Percentiles rank a stretch among this genome's conserved stretches.
These are phyloP conservation scores for Ceratocystiopsis minuta DNA, from an alignment of 2,329 filamentous ascomycete species.

Conservation along the genomic window DNA sequence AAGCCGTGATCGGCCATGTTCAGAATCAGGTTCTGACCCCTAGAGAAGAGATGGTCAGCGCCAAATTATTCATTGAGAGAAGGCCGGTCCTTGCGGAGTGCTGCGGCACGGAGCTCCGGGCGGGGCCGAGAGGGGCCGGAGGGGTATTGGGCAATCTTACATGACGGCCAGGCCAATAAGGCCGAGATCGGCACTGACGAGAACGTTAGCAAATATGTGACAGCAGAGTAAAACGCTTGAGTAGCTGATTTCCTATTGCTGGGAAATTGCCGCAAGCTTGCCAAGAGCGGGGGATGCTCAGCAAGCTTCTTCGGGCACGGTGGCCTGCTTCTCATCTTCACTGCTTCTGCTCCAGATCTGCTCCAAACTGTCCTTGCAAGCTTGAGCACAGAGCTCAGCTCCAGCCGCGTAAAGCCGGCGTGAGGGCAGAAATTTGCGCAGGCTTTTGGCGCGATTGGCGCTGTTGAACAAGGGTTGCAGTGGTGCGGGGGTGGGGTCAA, in stretches of 20 bases:
- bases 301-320: no score
- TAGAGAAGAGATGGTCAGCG: slow-evolving; percentile 11
- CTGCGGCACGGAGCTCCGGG: background rate
- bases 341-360: background rate
- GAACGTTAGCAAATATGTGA: slow-evolving; percentile 31
- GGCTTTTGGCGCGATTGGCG: no score
- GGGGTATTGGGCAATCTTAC: slow-evolving; percentile 25
- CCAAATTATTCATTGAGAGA: background rate
- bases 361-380: no score
- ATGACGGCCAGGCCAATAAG: slow-evolving; percentile 88
- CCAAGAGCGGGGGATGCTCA: no score
- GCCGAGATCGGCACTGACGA: slow-evolving; percentile 65
- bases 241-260: no score
- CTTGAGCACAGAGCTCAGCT: no score
- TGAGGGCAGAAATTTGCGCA: no score
- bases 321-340: slow-evolving; percentile 16
- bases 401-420: no score
- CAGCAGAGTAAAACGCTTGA: no score
- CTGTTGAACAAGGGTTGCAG: no score
- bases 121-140: background rate
- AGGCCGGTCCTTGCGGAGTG: background rate
- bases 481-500: slow-evolving; percentile 11
- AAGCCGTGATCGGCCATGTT: slow-evolving; percentile 85
- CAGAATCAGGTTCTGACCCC: slow-evolving; percentile 72
- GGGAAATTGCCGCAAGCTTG: no score